A percentile compares a stretch with the other conserved stretches of the same genome.
Evolutionary conservation across 2,329 filamentous ascomycete species (phyloP).

Genomic region (Ampelomyces quisqualis): DNA sequence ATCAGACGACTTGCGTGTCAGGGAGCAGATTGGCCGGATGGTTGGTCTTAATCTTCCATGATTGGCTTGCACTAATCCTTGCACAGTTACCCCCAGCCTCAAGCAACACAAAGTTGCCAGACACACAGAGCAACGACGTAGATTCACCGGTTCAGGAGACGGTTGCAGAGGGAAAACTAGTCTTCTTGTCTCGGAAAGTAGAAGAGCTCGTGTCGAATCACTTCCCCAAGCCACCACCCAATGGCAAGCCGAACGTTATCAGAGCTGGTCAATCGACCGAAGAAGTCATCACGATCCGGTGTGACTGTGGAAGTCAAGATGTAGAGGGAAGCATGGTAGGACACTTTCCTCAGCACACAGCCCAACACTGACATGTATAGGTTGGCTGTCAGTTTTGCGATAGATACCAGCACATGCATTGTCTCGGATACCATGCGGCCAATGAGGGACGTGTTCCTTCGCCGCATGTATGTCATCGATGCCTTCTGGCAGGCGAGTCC

Average conservation of each 20-base stretch:
- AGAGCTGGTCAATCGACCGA: no score
- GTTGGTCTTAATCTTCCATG: background rate
- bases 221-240: no score
- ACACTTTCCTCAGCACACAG: background rate
- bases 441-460: slow-evolving; percentile 45
- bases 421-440: slow-evolving; percentile 47
- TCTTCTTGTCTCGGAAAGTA: no score
- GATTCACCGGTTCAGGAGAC: no score
- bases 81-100: background rate
- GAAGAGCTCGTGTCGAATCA: no score
- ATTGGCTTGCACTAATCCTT: background rate
- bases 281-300: no score
- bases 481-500: slow-evolving; percentile 39
- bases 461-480: slow-evolving; percentile 51
- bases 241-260: no score
- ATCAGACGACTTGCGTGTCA: background rate
- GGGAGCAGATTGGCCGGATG: background rate
- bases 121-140: no score
- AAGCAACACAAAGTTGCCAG: background rate
- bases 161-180: no score
- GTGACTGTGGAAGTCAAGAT: background rate
- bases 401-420: slow-evolving; percentile 50
- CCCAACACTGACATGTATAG: slow-evolving; percentile 25
- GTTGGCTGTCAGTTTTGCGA: slow-evolving; percentile 49
- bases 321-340: background rate